Percentiles rank a stretch among this genome's conserved stretches.
Evolutionary conservation across 257 asterid genomes (phyloP).

Genomic region (Haberlea rhodopensis): DNA sequence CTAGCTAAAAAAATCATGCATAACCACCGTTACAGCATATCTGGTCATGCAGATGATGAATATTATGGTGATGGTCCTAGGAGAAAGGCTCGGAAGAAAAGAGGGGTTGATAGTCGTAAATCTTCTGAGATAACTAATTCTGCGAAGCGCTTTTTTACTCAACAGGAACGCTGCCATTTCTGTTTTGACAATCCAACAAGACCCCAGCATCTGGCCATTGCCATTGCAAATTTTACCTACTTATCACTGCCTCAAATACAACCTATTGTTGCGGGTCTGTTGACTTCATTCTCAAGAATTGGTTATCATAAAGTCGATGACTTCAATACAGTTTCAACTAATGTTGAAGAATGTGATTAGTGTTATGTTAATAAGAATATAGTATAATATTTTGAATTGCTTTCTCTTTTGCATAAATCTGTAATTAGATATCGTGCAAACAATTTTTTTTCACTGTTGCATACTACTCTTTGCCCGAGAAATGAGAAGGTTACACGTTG

Average conservation of each 20-base stretch:
- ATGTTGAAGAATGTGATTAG: background rate
- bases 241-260: slow-evolving; percentile 73
- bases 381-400: background rate
- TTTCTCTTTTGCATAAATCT: background rate
- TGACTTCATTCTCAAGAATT: slow-evolving; percentile 2
- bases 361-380: background rate
- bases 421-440: no score
- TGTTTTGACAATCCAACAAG: slow-evolving; percentile 85
- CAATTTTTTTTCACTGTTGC: background rate
- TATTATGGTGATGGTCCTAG: slow-evolving; percentile 81
- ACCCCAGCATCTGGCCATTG: slow-evolving; percentile 80
- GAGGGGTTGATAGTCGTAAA: slow-evolving; percentile 38
- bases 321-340: background rate
- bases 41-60: slow-evolving; percentile 86
- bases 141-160: slow-evolving; percentile 63
- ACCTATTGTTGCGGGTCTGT: slow-evolving; percentile 47
- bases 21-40: slow-evolving; percentile 52
- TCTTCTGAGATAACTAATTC: slow-evolving; percentile 47
- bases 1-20: slow-evolving; percentile 71
- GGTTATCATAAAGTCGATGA: slow-evolving; percentile 11
- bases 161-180: slow-evolving; percentile 86
- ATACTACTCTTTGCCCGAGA: background rate
- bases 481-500: background rate
- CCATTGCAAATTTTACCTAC: slow-evolving; percentile 86
- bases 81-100: slow-evolving; percentile 61